phyloP scores from a whole-genome alignment of 129 eudicot genomes.

The Arctium lappa region DNA sequence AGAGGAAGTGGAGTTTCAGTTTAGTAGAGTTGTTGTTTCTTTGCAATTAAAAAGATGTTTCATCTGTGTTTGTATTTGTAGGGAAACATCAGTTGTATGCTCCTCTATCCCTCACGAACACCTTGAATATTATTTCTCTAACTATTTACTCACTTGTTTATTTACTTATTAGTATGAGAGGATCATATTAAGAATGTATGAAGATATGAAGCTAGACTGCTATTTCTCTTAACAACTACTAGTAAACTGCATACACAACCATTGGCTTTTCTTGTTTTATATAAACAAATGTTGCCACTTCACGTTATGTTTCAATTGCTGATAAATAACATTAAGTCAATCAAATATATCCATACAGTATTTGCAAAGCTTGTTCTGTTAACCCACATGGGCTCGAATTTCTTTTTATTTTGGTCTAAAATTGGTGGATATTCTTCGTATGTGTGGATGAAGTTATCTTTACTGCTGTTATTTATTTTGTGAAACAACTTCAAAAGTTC shows the following conservation, averaged over 20 bases:
- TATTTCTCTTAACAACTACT: not conserved
- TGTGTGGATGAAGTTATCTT: no score
- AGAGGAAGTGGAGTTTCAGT: not conserved
- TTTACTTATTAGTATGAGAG: not conserved
- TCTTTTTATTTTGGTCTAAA: no score
- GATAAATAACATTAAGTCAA: no score
- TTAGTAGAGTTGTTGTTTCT: not conserved
- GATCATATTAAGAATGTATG: not conserved
- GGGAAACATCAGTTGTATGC: not conserved
- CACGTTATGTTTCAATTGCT: no score
- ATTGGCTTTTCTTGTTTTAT: no score
- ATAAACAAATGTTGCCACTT: not conserved
- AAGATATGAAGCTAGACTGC: no score
- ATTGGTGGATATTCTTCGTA: no score
- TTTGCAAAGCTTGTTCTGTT: no score
- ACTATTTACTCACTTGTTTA: not conserved
- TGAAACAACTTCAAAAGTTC: no score
- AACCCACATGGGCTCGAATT: no score
- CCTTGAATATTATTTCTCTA: not conserved
- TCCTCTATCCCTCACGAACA: not conserved
- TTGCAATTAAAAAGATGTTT: not conserved
- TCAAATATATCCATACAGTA: no score
- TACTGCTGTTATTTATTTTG: no score
- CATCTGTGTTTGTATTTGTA: not conserved
- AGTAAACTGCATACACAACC: not conserved